Percentiles rank a stretch among this genome's conserved stretches.
Evolutionary conservation across 371 early-diverging fungal genomes (phyloP).

Genomic region (Capniomyces stellatus): DNA sequence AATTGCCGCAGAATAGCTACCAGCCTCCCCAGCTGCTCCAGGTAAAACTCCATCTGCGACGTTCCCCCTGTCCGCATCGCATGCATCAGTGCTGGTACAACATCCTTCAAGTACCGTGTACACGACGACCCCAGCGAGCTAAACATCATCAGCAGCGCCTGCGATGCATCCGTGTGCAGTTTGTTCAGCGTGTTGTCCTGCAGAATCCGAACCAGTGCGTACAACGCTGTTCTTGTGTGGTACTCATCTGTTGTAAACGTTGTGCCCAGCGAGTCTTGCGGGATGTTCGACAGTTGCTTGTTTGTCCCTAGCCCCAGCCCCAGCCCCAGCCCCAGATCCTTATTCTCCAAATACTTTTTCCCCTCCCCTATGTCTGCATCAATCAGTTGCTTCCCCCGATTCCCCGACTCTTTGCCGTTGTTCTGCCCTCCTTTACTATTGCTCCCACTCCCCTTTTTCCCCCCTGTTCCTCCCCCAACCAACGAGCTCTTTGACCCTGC

Average conservation of each 20-base stretch:
- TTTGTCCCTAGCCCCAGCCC: neutral
- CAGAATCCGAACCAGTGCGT: slow-evolving; percentile 76
- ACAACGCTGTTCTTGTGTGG: slow-evolving; percentile 74
- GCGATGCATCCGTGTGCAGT: slow-evolving; percentile 75
- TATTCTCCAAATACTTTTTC: slow-evolving; percentile 6
- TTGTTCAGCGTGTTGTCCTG: slow-evolving; percentile 58
- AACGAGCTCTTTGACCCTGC: neutral
- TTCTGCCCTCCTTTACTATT: slow-evolving; percentile 3
- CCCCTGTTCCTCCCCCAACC: neutral
- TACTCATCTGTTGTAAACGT: slow-evolving; percentile 50
- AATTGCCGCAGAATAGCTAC: slow-evolving; percentile 39
- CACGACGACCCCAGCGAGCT: slow-evolving; percentile 58
- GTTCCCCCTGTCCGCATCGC: slow-evolving; percentile 34
- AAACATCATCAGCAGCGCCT: slow-evolving; percentile 87
- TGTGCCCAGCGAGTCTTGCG: slow-evolving; percentile 8
- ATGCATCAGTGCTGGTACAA: slow-evolving; percentile 16
- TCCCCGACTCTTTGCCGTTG: slow-evolving; percentile 4
- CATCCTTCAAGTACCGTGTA: slow-evolving; percentile 35
- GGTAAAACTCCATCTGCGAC: slow-evolving; percentile 36
- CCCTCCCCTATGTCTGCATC: slow-evolving; percentile 5
- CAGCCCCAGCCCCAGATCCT: neutral
- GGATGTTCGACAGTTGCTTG: slow-evolving; percentile 12
- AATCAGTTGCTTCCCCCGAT: slow-evolving; percentile 6
- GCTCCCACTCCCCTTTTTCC: neutral
- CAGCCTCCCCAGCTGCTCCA: slow-evolving; percentile 36